A percentile compares a stretch with the other conserved stretches of the same genome.
Evolutionary conservation across 495 filamentous ascomycete genomes (phyloP).

Genomic region (Penicillium waksmanii): DNA sequence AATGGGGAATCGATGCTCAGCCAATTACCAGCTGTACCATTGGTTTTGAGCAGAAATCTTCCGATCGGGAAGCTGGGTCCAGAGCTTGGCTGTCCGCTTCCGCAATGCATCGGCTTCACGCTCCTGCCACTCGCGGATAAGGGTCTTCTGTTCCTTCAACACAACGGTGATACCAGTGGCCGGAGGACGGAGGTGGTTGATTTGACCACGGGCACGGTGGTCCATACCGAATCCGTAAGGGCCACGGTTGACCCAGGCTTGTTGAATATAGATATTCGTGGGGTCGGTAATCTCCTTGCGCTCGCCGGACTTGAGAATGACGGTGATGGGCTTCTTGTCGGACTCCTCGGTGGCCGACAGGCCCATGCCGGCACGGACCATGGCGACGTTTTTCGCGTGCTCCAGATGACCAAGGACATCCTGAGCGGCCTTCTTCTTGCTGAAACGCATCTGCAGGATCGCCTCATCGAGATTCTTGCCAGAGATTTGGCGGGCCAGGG

Average conservation of each 20-base stretch:
- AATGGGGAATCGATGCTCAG: slow-evolving; percentile 17
- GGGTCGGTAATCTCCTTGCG: slow-evolving; percentile 67
- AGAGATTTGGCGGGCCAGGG: slow-evolving; percentile 80
- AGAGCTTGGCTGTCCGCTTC: slow-evolving; percentile 69
- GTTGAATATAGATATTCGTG: slow-evolving; percentile 77
- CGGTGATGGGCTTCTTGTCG: slow-evolving; percentile 39
- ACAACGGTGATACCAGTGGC: slow-evolving; percentile 77
- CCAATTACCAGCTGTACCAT: slow-evolving; percentile 81
- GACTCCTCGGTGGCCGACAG: slow-evolving; percentile 42
- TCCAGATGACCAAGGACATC: slow-evolving; percentile 79
- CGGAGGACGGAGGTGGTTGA: slow-evolving; percentile 64
- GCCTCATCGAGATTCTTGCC: slow-evolving; percentile 93
- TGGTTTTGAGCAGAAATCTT: slow-evolving; percentile 68
- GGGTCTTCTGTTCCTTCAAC: slow-evolving; percentile 90
- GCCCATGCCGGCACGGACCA: slow-evolving; percentile 83
- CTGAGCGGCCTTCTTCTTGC: slow-evolving; percentile 86
- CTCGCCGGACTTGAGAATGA: slow-evolving; percentile 47
- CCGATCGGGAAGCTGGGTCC: slow-evolving; percentile 80
- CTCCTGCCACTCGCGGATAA: slow-evolving; percentile 77
- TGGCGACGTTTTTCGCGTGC: slow-evolving; percentile 74
- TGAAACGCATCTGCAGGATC: slow-evolving; percentile 92
- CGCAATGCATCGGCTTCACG: slow-evolving; percentile 72
- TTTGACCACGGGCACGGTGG: slow-evolving; percentile 70
- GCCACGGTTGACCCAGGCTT: slow-evolving; percentile 90
- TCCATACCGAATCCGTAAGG: slow-evolving; percentile 56